Conservation (phyloP, 805 yeast species). For the Lachancea meyersii region DNA sequence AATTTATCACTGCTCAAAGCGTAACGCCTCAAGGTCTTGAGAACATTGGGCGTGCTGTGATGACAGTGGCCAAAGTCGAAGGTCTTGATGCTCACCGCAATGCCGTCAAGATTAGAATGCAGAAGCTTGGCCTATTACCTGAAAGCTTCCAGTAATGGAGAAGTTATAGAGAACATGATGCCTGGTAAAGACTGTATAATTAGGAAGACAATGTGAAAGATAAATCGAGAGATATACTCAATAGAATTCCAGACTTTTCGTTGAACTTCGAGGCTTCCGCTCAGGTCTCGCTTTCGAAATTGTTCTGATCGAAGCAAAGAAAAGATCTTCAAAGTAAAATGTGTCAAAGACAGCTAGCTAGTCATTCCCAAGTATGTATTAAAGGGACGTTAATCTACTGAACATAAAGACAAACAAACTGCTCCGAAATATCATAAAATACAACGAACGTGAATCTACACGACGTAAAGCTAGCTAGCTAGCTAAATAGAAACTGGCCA, state of each 20-base stretch:
- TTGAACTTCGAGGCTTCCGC: too few relatives aligned
- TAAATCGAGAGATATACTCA: neutral
- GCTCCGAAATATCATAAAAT: neutral
- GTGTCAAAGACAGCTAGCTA: too few relatives aligned
- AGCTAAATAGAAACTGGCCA: neutral
- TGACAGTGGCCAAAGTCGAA: constrained; percentile 92
- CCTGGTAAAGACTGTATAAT: neutral
- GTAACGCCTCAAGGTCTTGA: constrained; percentile 79
- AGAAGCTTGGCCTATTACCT: constrained; percentile 56
- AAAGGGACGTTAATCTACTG: too few relatives aligned
- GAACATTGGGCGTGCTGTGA: constrained; percentile 92
- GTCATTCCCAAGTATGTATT: too few relatives aligned
- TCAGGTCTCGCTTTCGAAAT: too few relatives aligned
- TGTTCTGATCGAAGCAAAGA: too few relatives aligned
- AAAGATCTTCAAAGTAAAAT: too few relatives aligned
- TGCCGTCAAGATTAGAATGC: constrained; percentile 93
- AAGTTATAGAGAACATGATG: neutral
- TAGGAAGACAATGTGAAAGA: too few relatives aligned
- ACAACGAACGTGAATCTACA: neutral
- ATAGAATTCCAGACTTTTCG: too few relatives aligned
- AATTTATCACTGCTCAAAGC: constrained; percentile 89
- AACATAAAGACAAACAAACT: too few relatives aligned
- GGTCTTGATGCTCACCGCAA: constrained; percentile 97
- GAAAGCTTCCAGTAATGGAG: constrained; percentile 24
- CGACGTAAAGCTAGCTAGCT: neutral